Conservation (phyloP, 2,329 filamentous ascomycete species). For the Fusarium camptoceras region DNA sequence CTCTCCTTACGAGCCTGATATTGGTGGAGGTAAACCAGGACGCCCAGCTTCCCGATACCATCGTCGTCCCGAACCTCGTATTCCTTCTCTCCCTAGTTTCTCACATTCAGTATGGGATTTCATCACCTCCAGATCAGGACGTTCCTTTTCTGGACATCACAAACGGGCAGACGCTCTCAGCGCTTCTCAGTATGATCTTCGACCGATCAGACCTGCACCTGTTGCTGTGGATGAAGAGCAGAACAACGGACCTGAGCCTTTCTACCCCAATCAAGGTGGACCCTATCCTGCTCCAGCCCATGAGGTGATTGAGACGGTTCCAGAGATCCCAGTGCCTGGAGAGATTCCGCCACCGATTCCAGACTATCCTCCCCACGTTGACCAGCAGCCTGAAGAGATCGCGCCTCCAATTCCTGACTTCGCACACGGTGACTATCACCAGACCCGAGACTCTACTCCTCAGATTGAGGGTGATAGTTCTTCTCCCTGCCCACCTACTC, state of each 20-base stretch:
- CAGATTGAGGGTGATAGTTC: rapidly evolving
- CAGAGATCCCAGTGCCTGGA: neutral
- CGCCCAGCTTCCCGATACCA: neutral
- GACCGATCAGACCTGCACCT: neutral
- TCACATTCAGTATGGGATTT: no score
- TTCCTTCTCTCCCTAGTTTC: neutral
- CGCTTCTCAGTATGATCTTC: neutral
- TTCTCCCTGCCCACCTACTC: rapidly evolving
- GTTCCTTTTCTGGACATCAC: neutral
- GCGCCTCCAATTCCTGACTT: neutral
- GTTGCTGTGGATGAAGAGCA: neutral
- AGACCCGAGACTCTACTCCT: neutral
- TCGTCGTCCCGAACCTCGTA: neutral
- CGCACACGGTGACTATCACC: neutral
- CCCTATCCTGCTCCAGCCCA: neutral
- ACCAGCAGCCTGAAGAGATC: neutral
- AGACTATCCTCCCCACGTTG: neutral
- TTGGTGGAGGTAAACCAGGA: neutral
- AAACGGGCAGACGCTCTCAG: neutral
- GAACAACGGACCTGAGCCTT: neutral
- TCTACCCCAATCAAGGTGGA: neutral
- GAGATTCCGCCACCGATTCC: neutral
- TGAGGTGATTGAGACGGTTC: neutral
- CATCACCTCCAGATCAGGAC: neutral
- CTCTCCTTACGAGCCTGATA: neutral